phyloP scores from a whole-genome alignment of 805 yeast species.

The Zygoascus biomembranicola region DNA sequence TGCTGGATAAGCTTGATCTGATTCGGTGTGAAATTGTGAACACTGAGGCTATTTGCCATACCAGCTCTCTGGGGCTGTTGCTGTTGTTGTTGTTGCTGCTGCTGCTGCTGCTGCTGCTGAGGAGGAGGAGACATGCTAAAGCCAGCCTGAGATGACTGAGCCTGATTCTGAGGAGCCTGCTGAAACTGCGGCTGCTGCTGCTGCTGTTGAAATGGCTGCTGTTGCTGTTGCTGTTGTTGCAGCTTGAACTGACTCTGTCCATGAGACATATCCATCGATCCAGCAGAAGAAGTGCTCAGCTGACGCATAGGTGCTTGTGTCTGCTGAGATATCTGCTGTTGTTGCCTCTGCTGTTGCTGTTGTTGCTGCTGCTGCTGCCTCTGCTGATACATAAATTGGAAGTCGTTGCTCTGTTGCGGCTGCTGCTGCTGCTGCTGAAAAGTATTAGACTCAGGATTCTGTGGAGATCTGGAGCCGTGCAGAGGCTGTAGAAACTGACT shows the following conservation, averaged over 20 bases:
- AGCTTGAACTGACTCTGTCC: not conserved
- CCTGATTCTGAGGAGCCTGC: slow-evolving; percentile 15
- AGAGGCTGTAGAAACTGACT: not conserved
- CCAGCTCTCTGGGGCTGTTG: slow-evolving; percentile 6
- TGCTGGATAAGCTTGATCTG: slow-evolving; percentile 16
- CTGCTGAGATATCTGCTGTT: not conserved
- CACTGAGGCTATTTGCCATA: not conserved
- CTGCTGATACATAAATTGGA: slow-evolving; percentile 15
- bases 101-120: slow-evolving; percentile 1
- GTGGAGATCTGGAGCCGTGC: slow-evolving; percentile 20
- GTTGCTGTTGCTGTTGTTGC: slow-evolving; percentile 1
- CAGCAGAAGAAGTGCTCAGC: not conserved
- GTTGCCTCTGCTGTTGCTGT: slow-evolving; percentile 12
- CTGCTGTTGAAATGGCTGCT: slow-evolving; percentile 3
- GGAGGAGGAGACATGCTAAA: not conserved
- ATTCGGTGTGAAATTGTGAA: slow-evolving; percentile 8
- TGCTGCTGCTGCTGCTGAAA: slow-evolving; percentile 1
- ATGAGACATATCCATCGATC: not conserved
- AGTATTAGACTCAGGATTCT: not conserved
- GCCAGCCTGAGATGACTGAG: slow-evolving; percentile 2
- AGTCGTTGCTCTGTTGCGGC: slow-evolving; percentile 6
- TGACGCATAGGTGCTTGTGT: not conserved
- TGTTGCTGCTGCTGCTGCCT: slow-evolving; percentile 9
- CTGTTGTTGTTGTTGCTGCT: slow-evolving; percentile 3
- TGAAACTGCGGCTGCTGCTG: slow-evolving; percentile 6